Conservation (phyloP, 768 basidiomycete genomes). For the Dendrothele bispora region DNA sequence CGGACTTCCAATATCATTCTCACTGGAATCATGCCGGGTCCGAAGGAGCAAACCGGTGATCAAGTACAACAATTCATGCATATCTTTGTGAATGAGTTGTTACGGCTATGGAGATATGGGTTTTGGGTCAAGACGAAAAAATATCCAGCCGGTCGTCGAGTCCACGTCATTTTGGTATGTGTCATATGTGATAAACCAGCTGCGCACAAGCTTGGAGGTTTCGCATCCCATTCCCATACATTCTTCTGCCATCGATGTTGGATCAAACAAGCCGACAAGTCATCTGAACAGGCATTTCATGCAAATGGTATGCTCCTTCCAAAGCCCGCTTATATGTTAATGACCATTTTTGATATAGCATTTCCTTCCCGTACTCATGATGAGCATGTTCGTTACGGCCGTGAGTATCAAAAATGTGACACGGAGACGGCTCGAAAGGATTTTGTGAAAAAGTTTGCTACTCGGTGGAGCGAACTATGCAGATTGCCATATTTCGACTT, state of each 20-base stretch:
- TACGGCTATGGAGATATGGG: conserved; percentile 19
- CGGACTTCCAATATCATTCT: conserved; percentile 22
- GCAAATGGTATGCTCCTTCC: not conserved
- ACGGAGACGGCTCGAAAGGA: not conserved
- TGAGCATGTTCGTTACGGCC: not conserved
- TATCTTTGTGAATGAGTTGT: conserved; percentile 18
- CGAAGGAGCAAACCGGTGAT: conserved; percentile 18
- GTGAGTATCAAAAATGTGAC: not conserved
- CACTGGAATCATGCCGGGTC: conserved; percentile 17
- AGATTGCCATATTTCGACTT: conserved; percentile 22
- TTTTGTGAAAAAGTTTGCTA: conserved; percentile 15
- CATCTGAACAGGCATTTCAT: no score
- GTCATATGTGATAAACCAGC: no score
- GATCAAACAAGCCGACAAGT: not conserved
- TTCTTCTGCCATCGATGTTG: no score
- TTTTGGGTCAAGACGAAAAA: conserved; percentile 15
- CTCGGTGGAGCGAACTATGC: conserved; percentile 16
- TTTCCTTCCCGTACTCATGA: not conserved
- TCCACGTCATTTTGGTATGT: no score
- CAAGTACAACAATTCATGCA: conserved; percentile 17
- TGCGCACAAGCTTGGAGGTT: no score
- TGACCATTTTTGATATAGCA: not conserved
- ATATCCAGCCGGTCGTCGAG: conserved; percentile 18
- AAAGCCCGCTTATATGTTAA: not conserved
- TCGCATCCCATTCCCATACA: no score